Evolutionary conservation across 768 basidiomycete genomes (phyloP), one percentile per base, ranked within the genome.

Genomic region (Pleurotus djamor): DNA sequence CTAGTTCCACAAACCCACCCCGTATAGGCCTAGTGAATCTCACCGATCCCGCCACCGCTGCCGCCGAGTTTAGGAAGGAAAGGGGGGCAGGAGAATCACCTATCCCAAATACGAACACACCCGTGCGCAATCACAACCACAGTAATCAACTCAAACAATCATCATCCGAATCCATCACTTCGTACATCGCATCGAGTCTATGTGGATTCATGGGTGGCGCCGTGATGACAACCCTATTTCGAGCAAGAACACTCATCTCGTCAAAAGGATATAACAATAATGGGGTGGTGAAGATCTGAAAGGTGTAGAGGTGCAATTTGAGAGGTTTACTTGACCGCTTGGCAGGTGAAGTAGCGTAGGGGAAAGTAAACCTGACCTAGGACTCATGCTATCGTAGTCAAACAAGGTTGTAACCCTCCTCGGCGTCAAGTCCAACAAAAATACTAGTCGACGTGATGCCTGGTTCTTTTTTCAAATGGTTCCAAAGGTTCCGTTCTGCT

Each of bases 21-120:
- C 56, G 65, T 43, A 72, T 85, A 48, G 85, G 82, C 28, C 70
- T 86, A 12, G 63, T 76, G 63, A 74, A 68, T 52, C 67, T 78
- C 44, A 86, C 80, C 0, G 71, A 85, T 61, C 62, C 74, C 0
- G 56, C 59, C 1, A 33, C 65, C 1, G 72, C 81, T 14, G 62
- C 79, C 28, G 58, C 55, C 17, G 71, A 75, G 16, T 85, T 85
- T 61, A 72, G 70, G 57, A 55, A 61, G 8, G 66, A 66, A 35
- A 77, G 83, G 13, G 83, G 83, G 37, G 56, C 51, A n/a, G 36
- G 56, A 16, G 49, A n/a, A 9, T 41, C 52, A 59, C 49, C 45
- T 12, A 45, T 59, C 4, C 32, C 60, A 55, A 55, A 33, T 17
- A 47, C 36, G 21, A 43, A 28, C 21, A 28, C 49, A 16, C 44